Conservation (phyloP, 2,329 filamentous ascomycete genomes). For the Colletotrichum sp. region DNA sequence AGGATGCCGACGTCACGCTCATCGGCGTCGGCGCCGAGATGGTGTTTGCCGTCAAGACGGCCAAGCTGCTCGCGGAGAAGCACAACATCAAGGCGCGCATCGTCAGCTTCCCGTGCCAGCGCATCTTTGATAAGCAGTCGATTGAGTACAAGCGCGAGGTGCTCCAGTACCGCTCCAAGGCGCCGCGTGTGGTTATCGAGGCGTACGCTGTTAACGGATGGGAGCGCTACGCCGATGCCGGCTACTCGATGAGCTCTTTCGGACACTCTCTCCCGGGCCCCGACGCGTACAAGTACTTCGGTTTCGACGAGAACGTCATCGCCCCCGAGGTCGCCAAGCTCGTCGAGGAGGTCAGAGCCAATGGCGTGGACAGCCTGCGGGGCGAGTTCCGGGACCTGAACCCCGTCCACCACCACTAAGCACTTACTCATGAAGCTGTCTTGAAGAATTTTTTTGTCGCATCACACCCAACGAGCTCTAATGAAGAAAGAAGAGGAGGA, state of each 20-base stretch:
- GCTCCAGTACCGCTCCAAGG: constrained; percentile 44
- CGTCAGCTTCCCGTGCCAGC: constrained; percentile 50
- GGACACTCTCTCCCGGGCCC: constrained; percentile 61
- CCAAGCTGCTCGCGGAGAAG: constrained; percentile 40
- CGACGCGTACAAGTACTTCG: constrained; percentile 57
- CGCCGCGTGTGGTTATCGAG: constrained; percentile 63
- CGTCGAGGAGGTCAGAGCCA: constrained; percentile 25
- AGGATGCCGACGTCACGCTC: constrained; percentile 48
- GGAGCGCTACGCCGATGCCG: constrained; percentile 66
- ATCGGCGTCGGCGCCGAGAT: constrained; percentile 44
- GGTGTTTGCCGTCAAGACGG: constrained; percentile 36
- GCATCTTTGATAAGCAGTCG: constrained; percentile 47
- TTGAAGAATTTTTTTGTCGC: neutral
- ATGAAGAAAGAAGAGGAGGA: neutral
- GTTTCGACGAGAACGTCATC: constrained; percentile 50
- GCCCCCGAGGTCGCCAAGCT: constrained; percentile 37
- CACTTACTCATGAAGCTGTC: neutral
- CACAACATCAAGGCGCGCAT: constrained; percentile 42
- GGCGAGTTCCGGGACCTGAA: constrained; percentile 30
- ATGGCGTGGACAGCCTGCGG: constrained; percentile 25
- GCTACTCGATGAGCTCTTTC: constrained; percentile 57
- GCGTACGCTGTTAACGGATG: constrained; percentile 63
- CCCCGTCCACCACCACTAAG: constrained; percentile 14
- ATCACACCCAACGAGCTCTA: neutral
- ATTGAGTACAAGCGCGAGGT: constrained; percentile 50